Base-by-base conservation (phyloP, 345 rosid genomes). In the Lumnitzera littorea region DNA sequence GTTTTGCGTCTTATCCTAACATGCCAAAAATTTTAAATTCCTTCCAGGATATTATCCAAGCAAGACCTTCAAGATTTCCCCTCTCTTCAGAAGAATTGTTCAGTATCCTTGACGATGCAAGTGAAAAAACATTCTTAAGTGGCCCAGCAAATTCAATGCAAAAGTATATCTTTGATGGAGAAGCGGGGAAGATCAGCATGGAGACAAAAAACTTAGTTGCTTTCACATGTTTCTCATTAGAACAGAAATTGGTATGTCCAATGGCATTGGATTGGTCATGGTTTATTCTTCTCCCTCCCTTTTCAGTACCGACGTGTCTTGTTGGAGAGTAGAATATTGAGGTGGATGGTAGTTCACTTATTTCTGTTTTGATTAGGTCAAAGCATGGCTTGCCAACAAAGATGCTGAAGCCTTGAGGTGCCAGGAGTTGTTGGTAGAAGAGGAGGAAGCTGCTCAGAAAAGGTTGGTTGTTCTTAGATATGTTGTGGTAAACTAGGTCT, bases 391-490 rank as follows among this genome's bases (percentile, higher is more conserved):
- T 53, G 91, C 91, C 57, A 92, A 91, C 76, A 84, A 86, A 81
- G 99, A 91, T 67, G 96, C 92, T 24, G 96, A 91, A 77, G 96
- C 97, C 65, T 68, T 91, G 76, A 81, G 95, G 76, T 88, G 91
- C 76, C 95, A 95, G 81, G 85, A 88, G 67, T 72, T 88, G 76
- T 82, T 91, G 27, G 81, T 95, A 72, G 96, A 91, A 76, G 99
- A 95, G 76, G 97, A 95, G 79, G 99, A 91, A 81, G 95, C 95
- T 68, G 89, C 92, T 50, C 91, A 69, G 69, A 85, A 82, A 78
- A 95, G 95, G 99, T 91, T 67, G 27, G 46, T 63, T 61, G 46
- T 65, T 27, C 49, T 24, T 61, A 27, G 16, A 43, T 15, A 50
- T 52, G 27, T 7, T 5, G 1, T 36, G 43, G 43, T 58, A 23